Conservation (phyloP, 495 filamentous ascomycete species). For the Rhypophila decipiens region DNA sequence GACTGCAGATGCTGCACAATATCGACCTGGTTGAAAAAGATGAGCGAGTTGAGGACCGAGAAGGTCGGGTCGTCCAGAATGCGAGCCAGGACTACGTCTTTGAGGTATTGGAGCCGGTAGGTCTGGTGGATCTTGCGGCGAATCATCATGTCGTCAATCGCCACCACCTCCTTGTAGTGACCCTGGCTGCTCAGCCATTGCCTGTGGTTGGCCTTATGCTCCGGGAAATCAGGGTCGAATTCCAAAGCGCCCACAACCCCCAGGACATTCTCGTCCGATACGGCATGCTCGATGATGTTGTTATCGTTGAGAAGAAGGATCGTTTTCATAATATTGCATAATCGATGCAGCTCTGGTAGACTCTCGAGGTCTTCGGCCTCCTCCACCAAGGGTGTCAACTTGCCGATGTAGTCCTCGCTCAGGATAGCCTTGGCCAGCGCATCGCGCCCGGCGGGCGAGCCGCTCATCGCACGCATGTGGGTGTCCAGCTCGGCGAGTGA, state of each 20-base stretch:
- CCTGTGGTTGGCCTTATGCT: conserved; percentile 94
- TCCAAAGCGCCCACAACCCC: conserved; percentile 95
- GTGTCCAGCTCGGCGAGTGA: conserved; percentile 78
- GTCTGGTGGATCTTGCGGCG: conserved; percentile 91
- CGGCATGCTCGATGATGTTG: conserved; percentile 84
- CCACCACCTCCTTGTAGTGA: conserved; percentile 93
- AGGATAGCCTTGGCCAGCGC: conserved; percentile 85
- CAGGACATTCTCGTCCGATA: conserved; percentile 80
- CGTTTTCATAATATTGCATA: conserved; percentile 98
- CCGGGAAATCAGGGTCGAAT: conserved; percentile 98
- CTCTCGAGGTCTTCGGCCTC: conserved; percentile 89
- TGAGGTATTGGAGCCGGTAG: conserved; percentile 94
- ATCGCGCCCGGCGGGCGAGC: conserved; percentile 71
- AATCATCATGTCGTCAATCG: conserved; percentile 73
- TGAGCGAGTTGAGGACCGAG: conserved; percentile 92
- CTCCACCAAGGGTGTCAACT: conserved; percentile 76
- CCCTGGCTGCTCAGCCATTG: conserved; percentile 85
- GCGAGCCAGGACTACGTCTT: conserved; percentile 92
- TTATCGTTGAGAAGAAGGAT: conserved; percentile 92
- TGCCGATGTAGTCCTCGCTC: conserved; percentile 75
- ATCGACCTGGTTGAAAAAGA: conserved; percentile 98
- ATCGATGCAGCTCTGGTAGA: conserved; percentile 72
- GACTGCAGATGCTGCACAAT: conserved; percentile 88
- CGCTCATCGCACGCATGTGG: conserved; percentile 67
- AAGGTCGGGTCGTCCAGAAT: conserved; percentile 98